Evolutionary conservation across 1,139 yeast species (phyloP), one percentile per base, ranked within the genome.

Genomic region (Nematodospora anomalae): DNA sequence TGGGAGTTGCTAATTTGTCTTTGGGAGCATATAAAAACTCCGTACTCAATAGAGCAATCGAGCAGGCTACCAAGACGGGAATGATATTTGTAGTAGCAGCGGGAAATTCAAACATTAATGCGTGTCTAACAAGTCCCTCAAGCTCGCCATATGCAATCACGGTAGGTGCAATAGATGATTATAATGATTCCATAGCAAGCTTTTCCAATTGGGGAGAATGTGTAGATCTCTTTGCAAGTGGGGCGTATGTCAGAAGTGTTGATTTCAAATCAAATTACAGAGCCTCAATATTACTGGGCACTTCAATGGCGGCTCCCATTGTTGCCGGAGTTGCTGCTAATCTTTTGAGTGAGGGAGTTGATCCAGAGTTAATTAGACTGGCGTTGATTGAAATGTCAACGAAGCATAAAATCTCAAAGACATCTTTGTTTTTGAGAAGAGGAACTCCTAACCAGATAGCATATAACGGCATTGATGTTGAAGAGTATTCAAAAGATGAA

Each of bases 201-300:
- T 89, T 87, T 50, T 77, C 94, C 9, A 88, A 88, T 51, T 88
- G 94, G 90, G 96, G 96, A 0, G 67, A 71, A 16, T 88, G 96
- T 58, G 95, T 89, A 3, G 89, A 86, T 54, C 67, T 84, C 1
- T 83, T 85, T 60, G 88, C 95, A 0, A 77, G 92, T 28, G 96
- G 96, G 0, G 83, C 82, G 0, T 65, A 68, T 30, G 80, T 89
- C 2, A 62, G 56, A 34, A 78, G 81, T 50, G 71, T 74, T 6
- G 54, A 62, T 29, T 58, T 50, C 7, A 39, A 37, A 11, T 21
- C 30, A 10, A 52, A 53, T 30, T 23, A 41, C 16, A 33, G 44
- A 4, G 64, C 78, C 2, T 74, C 66, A 30, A 47, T 56, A 4
- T 70, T 81, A 43, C 80, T 92, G 2, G 97, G 97, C 0, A 88